These are phyloP conservation scores for Pseudohalonectria lignicola DNA, from an alignment of 2,329 filamentous ascomycete species.

Conservation along the genomic window DNA sequence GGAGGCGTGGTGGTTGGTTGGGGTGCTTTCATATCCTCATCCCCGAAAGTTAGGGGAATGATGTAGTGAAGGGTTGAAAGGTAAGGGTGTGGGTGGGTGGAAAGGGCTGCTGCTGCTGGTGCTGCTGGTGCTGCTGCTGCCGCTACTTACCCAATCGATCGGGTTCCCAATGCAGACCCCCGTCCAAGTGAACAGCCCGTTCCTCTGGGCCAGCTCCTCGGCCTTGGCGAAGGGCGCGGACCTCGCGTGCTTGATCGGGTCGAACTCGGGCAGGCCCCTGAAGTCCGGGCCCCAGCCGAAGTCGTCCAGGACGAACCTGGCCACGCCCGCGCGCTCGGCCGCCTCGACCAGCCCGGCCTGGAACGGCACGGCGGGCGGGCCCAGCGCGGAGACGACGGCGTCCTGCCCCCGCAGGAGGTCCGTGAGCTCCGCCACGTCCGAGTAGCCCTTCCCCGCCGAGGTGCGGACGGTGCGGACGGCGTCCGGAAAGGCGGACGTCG, in stretches of 20 bases:
- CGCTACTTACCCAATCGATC: conserved; percentile 45
- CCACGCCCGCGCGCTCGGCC: conserved; percentile 41
- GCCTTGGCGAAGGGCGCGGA: conserved; percentile 33
- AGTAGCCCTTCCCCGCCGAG: background rate
- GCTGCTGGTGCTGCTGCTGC: too few species aligned
- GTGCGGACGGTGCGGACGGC: conserved; percentile 18
- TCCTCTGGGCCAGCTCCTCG: conserved; percentile 29
- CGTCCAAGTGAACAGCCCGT: conserved; percentile 42
- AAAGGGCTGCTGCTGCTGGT: too few species aligned
- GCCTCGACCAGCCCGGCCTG: conserved; percentile 43
- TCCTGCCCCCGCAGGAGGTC: conserved; percentile 39
- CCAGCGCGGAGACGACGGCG: conserved; percentile 39
- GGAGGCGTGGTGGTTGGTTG: too few species aligned
- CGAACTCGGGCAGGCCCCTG: conserved; percentile 10
- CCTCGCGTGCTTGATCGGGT: conserved; percentile 15
- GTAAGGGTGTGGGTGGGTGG: too few species aligned
- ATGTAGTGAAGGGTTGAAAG: too few species aligned
- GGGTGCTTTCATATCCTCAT: too few species aligned
- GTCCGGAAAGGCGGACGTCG: conserved; percentile 22
- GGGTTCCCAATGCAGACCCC: conserved; percentile 42
- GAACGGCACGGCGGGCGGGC: conserved; percentile 24
- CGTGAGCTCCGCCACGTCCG: conserved; percentile 17
- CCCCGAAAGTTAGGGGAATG: too few species aligned
- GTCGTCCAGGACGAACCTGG: conserved; percentile 45
- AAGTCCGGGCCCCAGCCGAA: conserved; percentile 27